Percentiles rank a stretch among this genome's conserved stretches.
phyloP scores from a whole-genome alignment of 2,329 filamentous ascomycete genomes.

The Fusarium paranaense region DNA sequence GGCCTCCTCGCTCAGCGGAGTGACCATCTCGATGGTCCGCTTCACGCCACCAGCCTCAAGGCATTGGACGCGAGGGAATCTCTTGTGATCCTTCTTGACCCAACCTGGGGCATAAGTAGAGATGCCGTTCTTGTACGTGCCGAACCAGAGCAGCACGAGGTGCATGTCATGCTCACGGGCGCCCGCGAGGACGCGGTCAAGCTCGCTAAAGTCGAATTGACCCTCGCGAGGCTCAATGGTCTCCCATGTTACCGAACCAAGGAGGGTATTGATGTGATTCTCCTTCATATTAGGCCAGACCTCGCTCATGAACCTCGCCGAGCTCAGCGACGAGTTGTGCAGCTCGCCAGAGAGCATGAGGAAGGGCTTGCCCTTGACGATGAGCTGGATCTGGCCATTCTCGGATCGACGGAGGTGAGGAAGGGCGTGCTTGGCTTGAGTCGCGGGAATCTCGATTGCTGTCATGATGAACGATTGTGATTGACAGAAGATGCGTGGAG shows the following conservation, averaged over 20 bases:
- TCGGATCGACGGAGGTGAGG: conserved; percentile 37
- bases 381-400: conserved; percentile 48
- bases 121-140: conserved; percentile 54
- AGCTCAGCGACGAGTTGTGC: conserved; percentile 52
- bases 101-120: conserved; percentile 51
- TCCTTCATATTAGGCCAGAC: conserved; percentile 49
- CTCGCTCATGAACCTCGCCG: conserved; percentile 48
- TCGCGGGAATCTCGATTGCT: conserved; percentile 1
- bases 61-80: conserved; percentile 50
- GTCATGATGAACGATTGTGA: conserved; percentile 25
- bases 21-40: conserved; percentile 49
- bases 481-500: background rate
- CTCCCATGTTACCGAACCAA: conserved; percentile 53
- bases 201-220: conserved; percentile 49
- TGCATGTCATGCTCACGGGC: conserved; percentile 49
- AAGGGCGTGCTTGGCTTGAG: background rate
- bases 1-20: conserved; percentile 44
- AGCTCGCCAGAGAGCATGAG: conserved; percentile 51
- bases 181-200: conserved; percentile 48
- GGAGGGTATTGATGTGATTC: conserved; percentile 47
- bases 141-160: conserved; percentile 54
- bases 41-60: conserved; percentile 48
- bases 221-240: conserved; percentile 52
- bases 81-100: conserved; percentile 51
- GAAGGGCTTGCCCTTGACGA: conserved; percentile 53